These are phyloP conservation scores for Penicillium sclerotigenum DNA, from an alignment of 2,329 filamentous ascomycete species.

Conservation along the genomic window DNA sequence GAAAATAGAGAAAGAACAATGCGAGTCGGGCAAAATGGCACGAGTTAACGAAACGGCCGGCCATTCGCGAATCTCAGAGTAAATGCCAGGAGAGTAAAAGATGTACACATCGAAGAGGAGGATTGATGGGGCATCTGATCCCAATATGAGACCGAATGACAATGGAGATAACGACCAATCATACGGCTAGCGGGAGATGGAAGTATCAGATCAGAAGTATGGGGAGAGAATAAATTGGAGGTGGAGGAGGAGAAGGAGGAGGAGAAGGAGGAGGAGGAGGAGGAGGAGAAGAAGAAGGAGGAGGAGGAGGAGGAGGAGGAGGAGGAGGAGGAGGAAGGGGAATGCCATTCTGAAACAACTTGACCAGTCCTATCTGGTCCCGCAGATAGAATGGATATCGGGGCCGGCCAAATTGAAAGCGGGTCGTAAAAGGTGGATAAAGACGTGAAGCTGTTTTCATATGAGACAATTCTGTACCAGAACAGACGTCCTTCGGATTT, in stretches of 20 bases:
- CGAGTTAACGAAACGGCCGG: slow-evolving; percentile 3
- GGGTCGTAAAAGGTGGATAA: not conserved
- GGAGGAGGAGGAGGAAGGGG: not conserved
- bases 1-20: not conserved
- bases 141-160: slow-evolving; percentile 17
- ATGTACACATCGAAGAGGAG: slow-evolving; percentile 15
- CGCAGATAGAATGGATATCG: slow-evolving; percentile 9
- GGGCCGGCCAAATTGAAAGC: slow-evolving; percentile 18
- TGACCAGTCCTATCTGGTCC: slow-evolving; percentile 1
- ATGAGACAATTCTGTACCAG: not conserved
- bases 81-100: slow-evolving; percentile 7
- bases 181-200: not conserved
- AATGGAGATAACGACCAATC: not conserved
- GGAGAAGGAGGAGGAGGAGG: not conserved
- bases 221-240: not conserved
- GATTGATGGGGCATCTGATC: slow-evolving; percentile 20
- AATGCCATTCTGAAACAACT: not conserved
- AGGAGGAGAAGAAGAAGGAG: not conserved
- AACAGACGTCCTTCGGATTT: slow-evolving; percentile 34
- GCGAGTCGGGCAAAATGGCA: not conserved
- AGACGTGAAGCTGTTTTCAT: not conserved
- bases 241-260: not conserved
- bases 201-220: not conserved
- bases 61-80: slow-evolving; percentile 11
- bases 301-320: not conserved